Conservation (phyloP, 352 stramenopile genomes). For the Blastocystis sp. region DNA sequence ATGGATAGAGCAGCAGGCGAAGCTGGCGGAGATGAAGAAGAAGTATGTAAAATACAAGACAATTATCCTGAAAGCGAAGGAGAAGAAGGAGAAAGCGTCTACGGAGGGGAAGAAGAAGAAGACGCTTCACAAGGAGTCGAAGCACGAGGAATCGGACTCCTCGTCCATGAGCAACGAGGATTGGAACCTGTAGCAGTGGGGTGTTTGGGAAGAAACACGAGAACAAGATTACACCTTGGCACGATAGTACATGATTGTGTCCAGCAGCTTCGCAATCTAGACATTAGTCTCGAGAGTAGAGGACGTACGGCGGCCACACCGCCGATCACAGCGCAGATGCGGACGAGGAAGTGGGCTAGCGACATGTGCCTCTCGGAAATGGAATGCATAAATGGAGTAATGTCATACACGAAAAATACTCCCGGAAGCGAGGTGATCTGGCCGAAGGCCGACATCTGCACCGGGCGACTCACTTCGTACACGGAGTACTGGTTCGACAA, state of each 20-base stretch:
- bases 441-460: constrained; percentile 65
- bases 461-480: constrained; percentile 44
- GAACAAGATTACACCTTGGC: constrained; percentile 39
- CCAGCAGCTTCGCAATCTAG: constrained; percentile 69
- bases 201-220: constrained; percentile 3
- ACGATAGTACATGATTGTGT: constrained; percentile 72
- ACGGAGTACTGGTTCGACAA: constrained; percentile 62
- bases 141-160: neutral
- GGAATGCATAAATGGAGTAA: constrained; percentile 84
- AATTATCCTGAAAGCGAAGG: constrained; percentile 34
- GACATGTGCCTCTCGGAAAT: constrained; percentile 75
- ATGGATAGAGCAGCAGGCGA: constrained; percentile 57
- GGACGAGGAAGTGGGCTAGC: constrained; percentile 79
- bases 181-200: constrained; percentile 1
- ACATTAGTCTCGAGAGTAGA: neutral
- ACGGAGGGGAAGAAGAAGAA: constrained; percentile 21
- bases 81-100: constrained; percentile 6
- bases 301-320: constrained; percentile 77
- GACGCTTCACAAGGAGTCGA: constrained; percentile 15
- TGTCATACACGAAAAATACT: constrained; percentile 87
- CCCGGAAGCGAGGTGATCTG: constrained; percentile 76
- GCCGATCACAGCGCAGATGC: constrained; percentile 80
- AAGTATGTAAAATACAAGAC: constrained; percentile 55
- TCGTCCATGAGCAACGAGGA: neutral
- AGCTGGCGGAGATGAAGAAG: constrained; percentile 41